Conservation (phyloP, 768 basidiomycete species). For the Royoungia palumana region DNA sequence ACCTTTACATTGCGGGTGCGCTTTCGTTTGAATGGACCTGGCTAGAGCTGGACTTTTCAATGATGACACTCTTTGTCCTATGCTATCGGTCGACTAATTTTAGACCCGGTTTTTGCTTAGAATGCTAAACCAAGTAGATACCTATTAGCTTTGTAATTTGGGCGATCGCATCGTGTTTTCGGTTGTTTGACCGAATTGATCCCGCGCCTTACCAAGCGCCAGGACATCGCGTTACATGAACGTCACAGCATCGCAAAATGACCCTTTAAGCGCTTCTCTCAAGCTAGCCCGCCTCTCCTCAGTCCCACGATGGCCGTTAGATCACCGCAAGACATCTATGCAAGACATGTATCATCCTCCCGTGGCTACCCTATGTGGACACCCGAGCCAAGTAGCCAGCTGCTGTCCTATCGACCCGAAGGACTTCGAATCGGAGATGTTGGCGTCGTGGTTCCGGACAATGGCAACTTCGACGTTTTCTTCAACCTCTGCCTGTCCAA, state of each 20-base stretch:
- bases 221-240: background rate
- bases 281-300: background rate
- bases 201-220: slow-evolving; percentile 4
- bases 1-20: no score
- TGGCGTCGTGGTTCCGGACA: slow-evolving; percentile 31
- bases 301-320: slow-evolving; percentile 17
- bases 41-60: background rate
- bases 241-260: slow-evolving; percentile 10
- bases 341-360: slow-evolving; percentile 19
- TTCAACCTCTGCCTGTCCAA: slow-evolving; percentile 39
- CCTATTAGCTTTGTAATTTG: slow-evolving; percentile 5
- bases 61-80: background rate
- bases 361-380: slow-evolving; percentile 38
- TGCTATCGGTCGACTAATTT: background rate
- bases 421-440: slow-evolving; percentile 40
- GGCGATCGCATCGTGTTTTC: slow-evolving; percentile 3
- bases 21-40: background rate
- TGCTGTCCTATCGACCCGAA: slow-evolving; percentile 24
- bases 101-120: slow-evolving; percentile 4
- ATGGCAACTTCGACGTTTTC: slow-evolving; percentile 36
- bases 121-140: slow-evolving; percentile 5
- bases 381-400: slow-evolving; percentile 28
- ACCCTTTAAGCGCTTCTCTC: background rate
- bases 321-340: slow-evolving; percentile 25
- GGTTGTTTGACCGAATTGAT: background rate